A percentile compares a stretch with the other conserved stretches of the same genome.
phyloP scores from a whole-genome alignment of 2,329 filamentous ascomycete genomes.

The Penicillium hesseltinei region DNA sequence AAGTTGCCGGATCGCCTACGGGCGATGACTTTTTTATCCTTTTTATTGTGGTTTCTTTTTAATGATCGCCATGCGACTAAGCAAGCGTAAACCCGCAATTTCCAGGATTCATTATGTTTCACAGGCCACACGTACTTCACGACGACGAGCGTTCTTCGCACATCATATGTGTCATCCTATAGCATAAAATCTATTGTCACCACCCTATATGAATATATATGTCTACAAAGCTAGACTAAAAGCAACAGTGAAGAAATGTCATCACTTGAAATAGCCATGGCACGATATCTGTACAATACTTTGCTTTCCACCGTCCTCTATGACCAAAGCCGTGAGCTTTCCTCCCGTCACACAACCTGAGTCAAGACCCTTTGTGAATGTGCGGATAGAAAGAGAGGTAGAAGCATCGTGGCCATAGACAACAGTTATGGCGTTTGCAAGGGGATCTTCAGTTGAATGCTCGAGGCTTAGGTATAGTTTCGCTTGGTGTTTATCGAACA shows the following conservation, averaged over 20 bases:
- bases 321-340: constrained; percentile 71
- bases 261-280: constrained; percentile 29
- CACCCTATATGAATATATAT: not conserved
- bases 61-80: not conserved
- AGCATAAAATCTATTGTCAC: not conserved
- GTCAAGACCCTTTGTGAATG: constrained; percentile 82
- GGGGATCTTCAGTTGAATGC: constrained; percentile 16
- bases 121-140: not conserved
- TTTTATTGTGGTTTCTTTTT: not conserved
- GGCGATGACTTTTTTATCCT: not conserved
- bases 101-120: not conserved
- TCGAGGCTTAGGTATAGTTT: constrained; percentile 26
- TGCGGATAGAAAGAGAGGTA: constrained; percentile 62
- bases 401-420: constrained; percentile 87
- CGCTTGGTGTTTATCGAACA: constrained; percentile 53
- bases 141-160: too few relatives aligned
- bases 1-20: not conserved
- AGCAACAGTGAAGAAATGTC: not conserved
- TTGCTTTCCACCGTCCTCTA: constrained; percentile 56
- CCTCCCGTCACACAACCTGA: constrained; percentile 76
- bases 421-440: constrained; percentile 58
- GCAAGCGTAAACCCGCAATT: not conserved
- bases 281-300: constrained; percentile 46
- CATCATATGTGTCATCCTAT: not conserved
- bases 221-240: too few relatives aligned